Percentiles rank a stretch among this genome's conserved stretches.
Evolutionary conservation across 2,329 filamentous ascomycete genomes (phyloP).

Genomic region (Scolecobasidium constrictum): DNA sequence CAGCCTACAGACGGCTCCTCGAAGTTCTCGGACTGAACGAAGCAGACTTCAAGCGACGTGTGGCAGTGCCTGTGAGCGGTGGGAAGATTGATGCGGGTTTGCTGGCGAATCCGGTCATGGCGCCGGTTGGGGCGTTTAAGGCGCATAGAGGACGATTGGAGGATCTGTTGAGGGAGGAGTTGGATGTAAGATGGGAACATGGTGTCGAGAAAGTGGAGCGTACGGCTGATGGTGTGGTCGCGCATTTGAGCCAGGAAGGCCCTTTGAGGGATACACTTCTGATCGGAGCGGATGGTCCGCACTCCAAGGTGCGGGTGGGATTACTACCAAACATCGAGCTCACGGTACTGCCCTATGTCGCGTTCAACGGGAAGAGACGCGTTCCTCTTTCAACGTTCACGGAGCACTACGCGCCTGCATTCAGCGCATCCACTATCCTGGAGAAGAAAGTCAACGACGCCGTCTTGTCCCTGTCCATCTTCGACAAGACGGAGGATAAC

Average conservation of each 20-base stretch:
- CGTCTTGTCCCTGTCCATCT: slow-evolving; percentile 23
- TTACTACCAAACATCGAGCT: slow-evolving; percentile 17
- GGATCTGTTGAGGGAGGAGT: slow-evolving; percentile 21
- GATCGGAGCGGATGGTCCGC: slow-evolving; percentile 27
- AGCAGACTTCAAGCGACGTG: slow-evolving; percentile 17
- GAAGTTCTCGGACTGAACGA: slow-evolving; percentile 14
- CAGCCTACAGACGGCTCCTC: slow-evolving; percentile 22
- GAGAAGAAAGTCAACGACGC: slow-evolving; percentile 15
- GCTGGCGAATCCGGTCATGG: slow-evolving; percentile 3
- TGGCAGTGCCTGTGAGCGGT: slow-evolving; percentile 21
- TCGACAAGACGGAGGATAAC: slow-evolving; percentile 13
- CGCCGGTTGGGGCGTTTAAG: slow-evolving; percentile 18
- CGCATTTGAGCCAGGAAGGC: slow-evolving; percentile 11
- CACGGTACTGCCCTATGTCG: slow-evolving; percentile 25
- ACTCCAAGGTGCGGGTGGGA: slow-evolving; percentile 22
- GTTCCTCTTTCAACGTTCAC: slow-evolving; percentile 13
- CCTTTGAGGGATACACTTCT: slow-evolving; percentile 14
- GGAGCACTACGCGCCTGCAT: slow-evolving; percentile 11
- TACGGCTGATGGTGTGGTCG: background rate
- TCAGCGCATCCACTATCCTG: slow-evolving; percentile 16
- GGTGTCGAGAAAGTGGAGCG: slow-evolving; percentile 14
- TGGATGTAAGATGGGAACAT: slow-evolving; percentile 25
- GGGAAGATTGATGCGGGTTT: slow-evolving; percentile 14
- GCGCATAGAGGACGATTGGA: slow-evolving; percentile 27
- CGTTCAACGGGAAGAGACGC: slow-evolving; percentile 22